These are phyloP conservation scores for Aspergillus sclerotiicarbonarius DNA, from an alignment of 495 filamentous ascomycete genomes.

Conservation along the genomic window DNA sequence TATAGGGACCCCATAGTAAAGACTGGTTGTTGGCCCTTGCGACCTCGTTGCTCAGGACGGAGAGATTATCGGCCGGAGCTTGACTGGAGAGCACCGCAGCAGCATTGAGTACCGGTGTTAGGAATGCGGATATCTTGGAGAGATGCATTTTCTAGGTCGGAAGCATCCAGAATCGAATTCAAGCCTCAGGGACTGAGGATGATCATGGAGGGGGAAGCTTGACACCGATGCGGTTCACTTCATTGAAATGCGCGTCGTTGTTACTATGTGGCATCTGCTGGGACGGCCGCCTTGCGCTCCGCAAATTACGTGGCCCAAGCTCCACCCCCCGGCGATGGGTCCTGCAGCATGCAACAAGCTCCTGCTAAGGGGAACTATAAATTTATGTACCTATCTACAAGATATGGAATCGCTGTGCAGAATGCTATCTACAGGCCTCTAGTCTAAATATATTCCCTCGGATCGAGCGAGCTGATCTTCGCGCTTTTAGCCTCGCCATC, in stretches of 20 bases:
- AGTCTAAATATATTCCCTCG: constrained; percentile 49
- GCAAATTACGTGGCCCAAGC: constrained; percentile 44
- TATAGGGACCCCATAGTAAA: constrained; percentile 94
- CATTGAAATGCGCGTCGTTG: constrained; percentile 5
- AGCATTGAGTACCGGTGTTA: constrained; percentile 32
- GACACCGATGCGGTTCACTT: constrained; percentile 1
- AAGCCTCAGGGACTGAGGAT: constrained; percentile 16
- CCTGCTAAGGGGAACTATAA: neutral
- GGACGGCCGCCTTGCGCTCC: constrained; percentile 29
- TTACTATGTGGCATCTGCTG: constrained; percentile 25
- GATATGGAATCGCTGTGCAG: neutral
- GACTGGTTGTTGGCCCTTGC: constrained; percentile 70
- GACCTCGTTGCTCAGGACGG: constrained; percentile 40
- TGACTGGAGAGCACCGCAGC: constrained; percentile 33
- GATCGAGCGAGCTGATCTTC: constrained; percentile 67
- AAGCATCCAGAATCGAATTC: constrained; percentile 25
- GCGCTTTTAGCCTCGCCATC: constrained; percentile 78
- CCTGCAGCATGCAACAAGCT: constrained; percentile 1
- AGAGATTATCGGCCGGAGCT: constrained; percentile 33
- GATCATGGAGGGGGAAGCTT: constrained; percentile 5
- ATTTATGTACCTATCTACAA: neutral
- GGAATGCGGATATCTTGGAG: constrained; percentile 26
- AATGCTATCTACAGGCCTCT: constrained; percentile 7
- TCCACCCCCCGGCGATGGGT: constrained; percentile 11
- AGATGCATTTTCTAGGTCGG: constrained; percentile 31